Evolutionary conservation across 768 basidiomycete species (phyloP).

Genomic region (Russula sp.): DNA sequence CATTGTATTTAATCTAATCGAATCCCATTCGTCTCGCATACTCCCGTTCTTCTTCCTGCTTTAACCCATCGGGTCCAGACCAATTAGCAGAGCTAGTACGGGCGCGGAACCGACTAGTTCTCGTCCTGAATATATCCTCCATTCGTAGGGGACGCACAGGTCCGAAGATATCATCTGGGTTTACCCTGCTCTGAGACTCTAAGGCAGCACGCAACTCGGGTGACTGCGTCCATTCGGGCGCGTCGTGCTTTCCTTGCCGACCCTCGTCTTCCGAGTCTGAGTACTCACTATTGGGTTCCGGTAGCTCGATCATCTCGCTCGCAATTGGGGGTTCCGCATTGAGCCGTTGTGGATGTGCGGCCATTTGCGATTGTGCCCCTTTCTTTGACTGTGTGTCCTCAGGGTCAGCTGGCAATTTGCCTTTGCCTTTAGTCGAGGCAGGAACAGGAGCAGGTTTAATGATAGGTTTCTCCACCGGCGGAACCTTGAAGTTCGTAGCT

Average conservation of each 20-base stretch:
- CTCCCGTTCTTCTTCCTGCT: slow-evolving; percentile 73
- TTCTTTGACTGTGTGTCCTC: slow-evolving; percentile 50
- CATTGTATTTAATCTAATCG: slow-evolving; percentile 27
- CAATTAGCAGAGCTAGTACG: slow-evolving; percentile 94
- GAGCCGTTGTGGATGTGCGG: slow-evolving; percentile 57
- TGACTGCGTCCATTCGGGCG: slow-evolving; percentile 88
- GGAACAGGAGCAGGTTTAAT: slow-evolving; percentile 35
- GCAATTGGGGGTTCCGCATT: slow-evolving; percentile 39
- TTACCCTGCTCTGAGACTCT: slow-evolving; percentile 74
- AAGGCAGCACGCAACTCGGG: slow-evolving; percentile 77
- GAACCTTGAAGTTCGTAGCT: slow-evolving; percentile 19
- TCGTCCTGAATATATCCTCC: slow-evolving; percentile 86
- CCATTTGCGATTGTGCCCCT: slow-evolving; percentile 58
- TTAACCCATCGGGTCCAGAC: slow-evolving; percentile 86
- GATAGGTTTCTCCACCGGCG: slow-evolving; percentile 26
- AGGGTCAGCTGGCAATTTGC: slow-evolving; percentile 41
- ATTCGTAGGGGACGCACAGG: slow-evolving; percentile 77
- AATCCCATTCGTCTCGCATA: slow-evolving; percentile 92
- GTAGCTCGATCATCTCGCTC: slow-evolving; percentile 83
- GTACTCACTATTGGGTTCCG: slow-evolving; percentile 95
- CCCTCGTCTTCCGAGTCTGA: slow-evolving; percentile 94
- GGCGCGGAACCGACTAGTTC: slow-evolving; percentile 76
- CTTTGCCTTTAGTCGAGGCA: slow-evolving; percentile 39
- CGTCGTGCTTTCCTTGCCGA: slow-evolving; percentile 60
- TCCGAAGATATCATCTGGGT: slow-evolving; percentile 90